Percentiles rank a stretch among this genome's conserved stretches.
These are phyloP conservation scores for Orobanche coerulescens DNA, from an alignment of 257 asterid species.

Conservation along the genomic window DNA sequence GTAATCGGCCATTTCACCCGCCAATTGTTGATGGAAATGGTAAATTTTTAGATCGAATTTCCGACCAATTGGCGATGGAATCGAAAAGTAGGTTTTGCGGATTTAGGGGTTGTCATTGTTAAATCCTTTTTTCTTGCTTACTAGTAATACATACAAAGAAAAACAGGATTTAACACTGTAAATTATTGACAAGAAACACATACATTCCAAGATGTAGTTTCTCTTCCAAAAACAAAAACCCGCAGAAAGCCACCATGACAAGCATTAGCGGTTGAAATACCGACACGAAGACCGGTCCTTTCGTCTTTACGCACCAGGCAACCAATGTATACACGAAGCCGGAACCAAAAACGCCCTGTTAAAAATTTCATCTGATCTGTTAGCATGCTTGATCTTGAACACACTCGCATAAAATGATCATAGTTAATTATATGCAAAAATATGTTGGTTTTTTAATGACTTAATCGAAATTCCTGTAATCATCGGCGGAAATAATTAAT, in stretches of 20 bases:
- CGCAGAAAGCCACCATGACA: slow-evolving; percentile 33
- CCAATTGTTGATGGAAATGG: too few species aligned
- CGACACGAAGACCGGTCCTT: slow-evolving; percentile 45
- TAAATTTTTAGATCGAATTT: too few species aligned
- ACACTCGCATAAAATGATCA: neutral
- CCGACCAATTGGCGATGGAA: too few species aligned
- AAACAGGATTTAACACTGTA: neutral
- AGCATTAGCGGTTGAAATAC: slow-evolving; percentile 40
- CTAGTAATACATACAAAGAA: too few species aligned
- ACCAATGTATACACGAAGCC: slow-evolving; percentile 30
- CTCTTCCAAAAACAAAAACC: slow-evolving; percentile 36
- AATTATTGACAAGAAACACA: neutral
- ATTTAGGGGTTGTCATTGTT: neutral
- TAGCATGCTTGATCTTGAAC: neutral
- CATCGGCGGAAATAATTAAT: too few species aligned
- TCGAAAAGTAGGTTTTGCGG: too few species aligned
- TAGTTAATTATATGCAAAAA: too few species aligned
- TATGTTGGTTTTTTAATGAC: too few species aligned
- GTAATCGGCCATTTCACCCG: too few species aligned
- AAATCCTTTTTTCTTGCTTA: too few species aligned
- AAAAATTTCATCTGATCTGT: neutral
- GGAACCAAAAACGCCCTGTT: slow-evolving; percentile 37
- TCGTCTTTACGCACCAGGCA: slow-evolving; percentile 36
- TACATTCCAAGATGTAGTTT: too few species aligned
- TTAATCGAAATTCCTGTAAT: neutral